A percentile compares a stretch with the other conserved stretches of the same genome.
Evolutionary conservation across 2,329 filamentous ascomycete species (phyloP).

Genomic region (Fusarium paranaense): DNA sequence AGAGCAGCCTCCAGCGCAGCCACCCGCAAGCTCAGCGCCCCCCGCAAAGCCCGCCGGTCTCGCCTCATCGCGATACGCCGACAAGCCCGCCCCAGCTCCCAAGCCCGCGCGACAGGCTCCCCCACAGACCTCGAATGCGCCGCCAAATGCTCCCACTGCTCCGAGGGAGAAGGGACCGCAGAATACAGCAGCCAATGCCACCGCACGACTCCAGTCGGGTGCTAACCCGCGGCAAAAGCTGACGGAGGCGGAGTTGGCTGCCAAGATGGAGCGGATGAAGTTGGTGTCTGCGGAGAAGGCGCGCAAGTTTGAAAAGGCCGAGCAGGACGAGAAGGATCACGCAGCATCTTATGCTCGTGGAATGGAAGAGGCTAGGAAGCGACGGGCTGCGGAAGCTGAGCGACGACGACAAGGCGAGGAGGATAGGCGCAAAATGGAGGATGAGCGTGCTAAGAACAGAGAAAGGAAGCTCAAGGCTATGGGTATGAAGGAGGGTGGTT

Average conservation of each 20-base stretch:
- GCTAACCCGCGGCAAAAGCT: constrained; percentile 71
- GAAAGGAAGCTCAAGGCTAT: constrained; percentile 72
- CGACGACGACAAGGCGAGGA: constrained; percentile 64
- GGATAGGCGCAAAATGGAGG: constrained; percentile 64
- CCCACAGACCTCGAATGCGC: constrained; percentile 40
- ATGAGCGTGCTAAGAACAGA: constrained; percentile 70
- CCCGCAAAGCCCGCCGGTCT: constrained; percentile 41
- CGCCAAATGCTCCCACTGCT: constrained; percentile 47
- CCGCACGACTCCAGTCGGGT: constrained; percentile 63
- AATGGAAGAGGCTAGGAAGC: constrained; percentile 66
- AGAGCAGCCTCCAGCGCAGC: constrained; percentile 15
- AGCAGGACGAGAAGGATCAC: constrained; percentile 67
- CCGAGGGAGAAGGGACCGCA: constrained; percentile 45
- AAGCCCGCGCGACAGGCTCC: constrained; percentile 32
- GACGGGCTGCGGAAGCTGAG: constrained; percentile 65
- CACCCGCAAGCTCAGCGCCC: constrained; percentile 27
- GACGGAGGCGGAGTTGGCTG: constrained; percentile 68
- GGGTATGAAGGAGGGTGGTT: constrained; percentile 64
- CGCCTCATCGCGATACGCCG: constrained; percentile 49
- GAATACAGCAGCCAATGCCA: constrained; percentile 50
- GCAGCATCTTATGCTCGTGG: constrained; percentile 65
- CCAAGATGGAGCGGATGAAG: constrained; percentile 72
- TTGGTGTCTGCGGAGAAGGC: constrained; percentile 68
- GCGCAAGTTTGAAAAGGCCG: constrained; percentile 68
- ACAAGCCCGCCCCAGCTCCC: constrained; percentile 41